These are phyloP conservation scores for Xylaria telfairii DNA, from an alignment of 495 filamentous ascomycete species.

Conservation along the genomic window DNA sequence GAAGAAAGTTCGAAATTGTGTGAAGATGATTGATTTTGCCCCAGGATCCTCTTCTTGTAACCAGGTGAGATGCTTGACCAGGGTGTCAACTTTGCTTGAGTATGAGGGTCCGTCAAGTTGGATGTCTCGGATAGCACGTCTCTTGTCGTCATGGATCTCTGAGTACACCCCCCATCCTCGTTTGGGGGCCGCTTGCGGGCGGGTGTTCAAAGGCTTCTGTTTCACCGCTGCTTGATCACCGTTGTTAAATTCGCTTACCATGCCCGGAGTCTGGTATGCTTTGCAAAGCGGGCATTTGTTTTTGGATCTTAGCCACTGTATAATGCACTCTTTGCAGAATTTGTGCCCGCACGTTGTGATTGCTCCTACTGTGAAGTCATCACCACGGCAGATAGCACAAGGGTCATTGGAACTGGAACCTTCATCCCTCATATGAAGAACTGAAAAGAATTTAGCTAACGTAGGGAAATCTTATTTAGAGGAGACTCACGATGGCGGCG, in stretches of 20 bases:
- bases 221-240: slow-evolving; percentile 68
- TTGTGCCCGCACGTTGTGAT: slow-evolving; percentile 90
- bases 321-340: slow-evolving; percentile 86
- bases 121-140: slow-evolving; percentile 83
- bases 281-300: slow-evolving; percentile 82
- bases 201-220: background rate
- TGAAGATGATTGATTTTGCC: slow-evolving; percentile 89
- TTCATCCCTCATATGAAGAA: slow-evolving; percentile 52
- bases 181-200: background rate
- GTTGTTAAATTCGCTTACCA: slow-evolving; percentile 82
- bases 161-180: slow-evolving; percentile 68
- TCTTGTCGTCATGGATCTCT: slow-evolving; percentile 69
- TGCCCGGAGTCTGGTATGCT: slow-evolving; percentile 59
- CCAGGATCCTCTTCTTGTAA: slow-evolving; percentile 83
- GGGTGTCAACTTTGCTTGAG: slow-evolving; percentile 86
- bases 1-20: slow-evolving; percentile 85
- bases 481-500: slow-evolving; percentile 29
- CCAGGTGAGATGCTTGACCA: slow-evolving; percentile 84
- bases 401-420: slow-evolving; percentile 65
- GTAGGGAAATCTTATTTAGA: slow-evolving; percentile 12
- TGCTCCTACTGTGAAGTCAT: slow-evolving; percentile 74
- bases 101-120: slow-evolving; percentile 74
- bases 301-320: slow-evolving; percentile 69
- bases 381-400: slow-evolving; percentile 79
- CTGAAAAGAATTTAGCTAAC: slow-evolving; percentile 36